Base-by-base conservation (phyloP, 1,284 basidiomycete genomes). In the Cutaneotrichosporon sp. region DNA sequence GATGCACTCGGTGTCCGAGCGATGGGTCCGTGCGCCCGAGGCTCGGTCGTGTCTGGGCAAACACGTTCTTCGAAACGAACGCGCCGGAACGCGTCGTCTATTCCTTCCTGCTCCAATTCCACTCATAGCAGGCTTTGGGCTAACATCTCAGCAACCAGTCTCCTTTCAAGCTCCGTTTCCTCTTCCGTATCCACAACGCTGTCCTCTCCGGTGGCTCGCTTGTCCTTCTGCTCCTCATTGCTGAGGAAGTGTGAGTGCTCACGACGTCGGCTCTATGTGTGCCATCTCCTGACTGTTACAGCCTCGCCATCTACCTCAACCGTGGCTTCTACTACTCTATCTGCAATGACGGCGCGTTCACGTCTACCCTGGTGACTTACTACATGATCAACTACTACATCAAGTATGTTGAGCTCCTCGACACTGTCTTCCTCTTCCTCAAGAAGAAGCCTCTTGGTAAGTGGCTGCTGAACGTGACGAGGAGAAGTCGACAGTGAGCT, bases 361-460 rank as follows among this genome's bases (percentile, higher is more conserved):
- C 91, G 48, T 78, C 91, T 87, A 82, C 81, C 69, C 79, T 92
- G 70, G 85, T 91, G 74, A 85, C 89, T 67, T 96, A 90, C 79
- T 97, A 97, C 80, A 91, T 97, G 80, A 82, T 97, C 80, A 98
- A 97, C 80, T 98, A 97, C 79, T 90, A 86, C 77, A 89, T 94
- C 83, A 92, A 94, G 76, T 92, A 91, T 71, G 76, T 92, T 60
- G 93, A 97, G 78, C 83, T 97, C 54, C 74, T 94, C 58, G 94
- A 97, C 80, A 97, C 94, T 7, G 82, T 96, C 61, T 97, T 97
- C 82, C 84, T 98, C 63, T 89, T 90, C n/a, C 78, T 94, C 67
- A 97, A 97, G 83, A 97, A 97, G 82, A 97, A 97, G 77, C 90
- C 90, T 23, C 80, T 97, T 50, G 87, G 90, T 92, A 68, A 60